These are phyloP conservation scores for Colletotrichum magnum DNA, from an alignment of 2,329 filamentous ascomycete species.

Conservation along the genomic window DNA sequence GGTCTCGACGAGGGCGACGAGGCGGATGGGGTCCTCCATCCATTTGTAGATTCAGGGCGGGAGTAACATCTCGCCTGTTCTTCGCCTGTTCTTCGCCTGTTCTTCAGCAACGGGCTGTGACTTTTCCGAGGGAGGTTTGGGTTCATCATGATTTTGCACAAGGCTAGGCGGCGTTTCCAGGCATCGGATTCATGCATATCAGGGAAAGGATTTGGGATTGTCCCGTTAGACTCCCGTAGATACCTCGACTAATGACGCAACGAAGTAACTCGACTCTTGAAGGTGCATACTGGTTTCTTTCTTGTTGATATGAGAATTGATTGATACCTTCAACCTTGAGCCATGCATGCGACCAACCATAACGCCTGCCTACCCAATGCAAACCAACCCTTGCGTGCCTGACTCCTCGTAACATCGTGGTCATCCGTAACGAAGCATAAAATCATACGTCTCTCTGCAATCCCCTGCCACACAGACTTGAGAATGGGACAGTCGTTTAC, in stretches of 20 bases:
- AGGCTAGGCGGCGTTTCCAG: conserved; percentile 32
- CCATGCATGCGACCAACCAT: not conserved
- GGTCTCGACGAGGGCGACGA: conserved; percentile 6
- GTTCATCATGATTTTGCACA: conserved; percentile 26
- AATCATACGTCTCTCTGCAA: conserved; percentile 2
- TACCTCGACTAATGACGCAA: conserved; percentile 40
- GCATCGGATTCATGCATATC: conserved; percentile 38
- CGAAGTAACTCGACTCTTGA: conserved; percentile 27
- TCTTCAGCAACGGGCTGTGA: not conserved
- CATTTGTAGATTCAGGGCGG: not conserved
- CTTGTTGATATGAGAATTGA: not conserved
- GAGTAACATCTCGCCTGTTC: not conserved
- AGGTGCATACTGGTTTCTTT: not conserved
- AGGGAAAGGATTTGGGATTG: conserved; percentile 34
- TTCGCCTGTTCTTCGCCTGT: not conserved
- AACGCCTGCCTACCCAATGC: conserved; percentile 22
- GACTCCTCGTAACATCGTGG: conserved; percentile 33
- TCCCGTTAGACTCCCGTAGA: conserved; percentile 40
- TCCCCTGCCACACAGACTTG: too few species aligned
- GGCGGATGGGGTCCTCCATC: not conserved
- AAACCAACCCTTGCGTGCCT: conserved; percentile 2
- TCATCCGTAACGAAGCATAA: conserved; percentile 16
- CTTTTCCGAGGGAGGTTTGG: conserved; percentile 1
- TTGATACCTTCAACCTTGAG: not conserved
- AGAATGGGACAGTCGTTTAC: conserved; percentile 34